Conservation (phyloP, 345 rosid genomes). For the Salix brachista region DNA sequence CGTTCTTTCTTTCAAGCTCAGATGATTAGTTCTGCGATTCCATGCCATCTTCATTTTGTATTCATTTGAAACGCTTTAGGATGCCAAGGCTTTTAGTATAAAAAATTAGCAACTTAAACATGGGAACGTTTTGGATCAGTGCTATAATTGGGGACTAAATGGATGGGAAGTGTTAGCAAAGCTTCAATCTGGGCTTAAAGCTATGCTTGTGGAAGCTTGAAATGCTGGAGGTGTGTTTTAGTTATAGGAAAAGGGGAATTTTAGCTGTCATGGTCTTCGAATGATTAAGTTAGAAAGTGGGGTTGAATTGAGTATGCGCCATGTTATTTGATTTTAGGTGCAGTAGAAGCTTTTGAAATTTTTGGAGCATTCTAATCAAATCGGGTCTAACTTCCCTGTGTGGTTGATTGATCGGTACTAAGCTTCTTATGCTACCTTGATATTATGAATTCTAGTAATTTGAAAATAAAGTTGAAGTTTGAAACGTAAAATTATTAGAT, state of each 20-base stretch:
- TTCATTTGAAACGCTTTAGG: too few species aligned
- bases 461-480: neutral
- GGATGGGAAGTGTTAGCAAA: neutral
- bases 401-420: neutral
- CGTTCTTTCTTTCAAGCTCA: too few species aligned
- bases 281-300: neutral
- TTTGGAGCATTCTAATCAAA: neutral
- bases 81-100: too few species aligned
- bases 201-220: neutral
- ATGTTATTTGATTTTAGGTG: neutral
- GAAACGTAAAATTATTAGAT: too few species aligned
- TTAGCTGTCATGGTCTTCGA: neutral
- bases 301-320: neutral
- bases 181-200: neutral
- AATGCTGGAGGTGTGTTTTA: neutral
- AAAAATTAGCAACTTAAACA: neutral
- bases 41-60: too few species aligned
- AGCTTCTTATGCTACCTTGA: neutral
- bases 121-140: neutral
- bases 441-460: neutral
- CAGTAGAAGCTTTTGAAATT: conserved; percentile 3
- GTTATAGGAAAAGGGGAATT: neutral
- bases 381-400: neutral
- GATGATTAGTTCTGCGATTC: too few species aligned
- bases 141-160: neutral